These are phyloP conservation scores for Perilla frutescens DNA, from an alignment of 257 asterid genomes.

Conservation along the genomic window DNA sequence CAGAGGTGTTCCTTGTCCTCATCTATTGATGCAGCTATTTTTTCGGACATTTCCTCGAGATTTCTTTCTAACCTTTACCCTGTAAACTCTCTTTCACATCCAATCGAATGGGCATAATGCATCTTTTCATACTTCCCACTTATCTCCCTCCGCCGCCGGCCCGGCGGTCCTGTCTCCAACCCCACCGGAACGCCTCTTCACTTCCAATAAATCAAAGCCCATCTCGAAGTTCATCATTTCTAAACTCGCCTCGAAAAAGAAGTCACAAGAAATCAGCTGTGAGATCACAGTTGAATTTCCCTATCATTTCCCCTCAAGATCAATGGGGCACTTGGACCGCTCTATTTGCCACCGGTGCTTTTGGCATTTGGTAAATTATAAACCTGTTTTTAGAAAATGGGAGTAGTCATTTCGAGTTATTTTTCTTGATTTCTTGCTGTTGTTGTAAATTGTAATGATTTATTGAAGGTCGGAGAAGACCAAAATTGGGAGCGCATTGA, in stretches of 20 bases:
- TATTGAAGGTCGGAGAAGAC: conserved; percentile 88
- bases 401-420: not conserved
- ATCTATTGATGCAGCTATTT: not conserved
- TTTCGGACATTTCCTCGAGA: not conserved
- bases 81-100: not conserved
- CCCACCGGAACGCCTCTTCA: conserved; percentile 30
- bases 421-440: not conserved
- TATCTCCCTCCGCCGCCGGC: conserved; percentile 30
- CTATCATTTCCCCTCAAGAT: conserved; percentile 85
- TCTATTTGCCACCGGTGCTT: conserved; percentile 89
- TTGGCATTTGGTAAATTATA: conserved; percentile 78
- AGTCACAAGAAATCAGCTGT: conserved; percentile 32
- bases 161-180: conserved; percentile 18
- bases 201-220: conserved; percentile 1
- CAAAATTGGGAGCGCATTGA: conserved; percentile 76
- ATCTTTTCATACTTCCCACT: conserved; percentile 29
- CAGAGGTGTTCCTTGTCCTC: too few species aligned
- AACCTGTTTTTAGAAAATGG: not conserved
- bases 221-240: conserved; percentile 28
- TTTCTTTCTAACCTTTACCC: not conserved
- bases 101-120: conserved; percentile 40
- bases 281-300: conserved; percentile 65
- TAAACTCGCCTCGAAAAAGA: conserved; percentile 18
- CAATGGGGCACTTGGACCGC: conserved; percentile 99
- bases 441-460: not conserved